A percentile compares a stretch with the other conserved stretches of the same genome.
Evolutionary conservation across 768 basidiomycete genomes (phyloP).

Genomic region (Lyophyllum decastes): DNA sequence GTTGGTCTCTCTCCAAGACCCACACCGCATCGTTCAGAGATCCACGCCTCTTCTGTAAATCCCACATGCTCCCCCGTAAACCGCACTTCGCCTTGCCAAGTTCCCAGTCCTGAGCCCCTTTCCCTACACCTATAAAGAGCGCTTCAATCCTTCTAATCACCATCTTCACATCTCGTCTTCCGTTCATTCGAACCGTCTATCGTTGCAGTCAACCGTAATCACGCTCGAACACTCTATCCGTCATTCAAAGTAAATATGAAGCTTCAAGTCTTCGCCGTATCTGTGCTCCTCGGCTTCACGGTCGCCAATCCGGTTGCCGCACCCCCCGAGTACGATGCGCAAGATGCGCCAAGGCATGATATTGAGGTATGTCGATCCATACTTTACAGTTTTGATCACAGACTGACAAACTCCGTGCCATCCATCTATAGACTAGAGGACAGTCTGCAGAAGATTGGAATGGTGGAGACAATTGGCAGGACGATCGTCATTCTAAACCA

Average conservation of each 20-base stretch:
- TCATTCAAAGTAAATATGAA: too few species aligned
- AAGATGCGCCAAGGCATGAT: neutral
- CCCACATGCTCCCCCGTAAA: too few species aligned
- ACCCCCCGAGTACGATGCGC: neutral
- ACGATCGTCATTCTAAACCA: neutral
- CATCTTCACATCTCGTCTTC: neutral
- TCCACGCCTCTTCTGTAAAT: too few species aligned
- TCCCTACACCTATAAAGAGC: neutral
- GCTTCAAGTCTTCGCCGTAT: neutral
- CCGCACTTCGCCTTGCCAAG: neutral
- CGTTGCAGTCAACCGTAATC: neutral
- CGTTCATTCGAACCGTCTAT: neutral
- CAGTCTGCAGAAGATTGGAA: neutral
- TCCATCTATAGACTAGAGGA: neutral
- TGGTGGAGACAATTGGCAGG: neutral
- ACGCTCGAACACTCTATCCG: too few species aligned
- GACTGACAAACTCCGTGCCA: neutral
- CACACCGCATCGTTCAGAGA: neutral
- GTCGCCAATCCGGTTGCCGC: neutral
- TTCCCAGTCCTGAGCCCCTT: neutral
- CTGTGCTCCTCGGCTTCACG: neutral
- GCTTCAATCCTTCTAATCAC: neutral
- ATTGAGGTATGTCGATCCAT: neutral
- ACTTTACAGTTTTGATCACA: too few species aligned
- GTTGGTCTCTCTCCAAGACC: too few species aligned